Evolutionary conservation across 2,329 filamentous ascomycete genomes (phyloP), one percentile per base, ranked within the genome.

Genomic region (Trichoderma oligosporum): DNA sequence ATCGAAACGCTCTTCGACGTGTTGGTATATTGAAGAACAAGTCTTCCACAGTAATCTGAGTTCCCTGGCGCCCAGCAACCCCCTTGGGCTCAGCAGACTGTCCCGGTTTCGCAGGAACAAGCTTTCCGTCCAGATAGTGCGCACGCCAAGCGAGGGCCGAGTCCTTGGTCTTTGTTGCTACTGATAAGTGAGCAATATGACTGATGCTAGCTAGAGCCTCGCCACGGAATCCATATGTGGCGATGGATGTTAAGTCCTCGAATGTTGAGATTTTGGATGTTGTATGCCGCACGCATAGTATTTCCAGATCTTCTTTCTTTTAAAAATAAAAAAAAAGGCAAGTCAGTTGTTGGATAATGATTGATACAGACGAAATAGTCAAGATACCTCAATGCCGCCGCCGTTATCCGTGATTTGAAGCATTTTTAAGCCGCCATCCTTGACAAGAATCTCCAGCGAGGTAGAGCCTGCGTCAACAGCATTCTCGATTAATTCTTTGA

Each of bases 351-450:
- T 9, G 22, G 22, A 25, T 12, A 2, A 25, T 8, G 41, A 38
- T n/a, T 18, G 27, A 6, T 22, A 12, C 14, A 22, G 22, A 12
- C 5, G 12, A 14, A 44, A 22, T 6, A 25, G 25, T 12, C 12
- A 18, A 74, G 82, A 68, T 73, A 95, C 91, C 75, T 95, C 87
- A 64, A 99, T 99, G 25, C 94, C 94, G 70, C 91, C 88, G 14
- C 94, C 94, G 72, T 99, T 99, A 71, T 99, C 94, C 2, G 92
- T 96, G 65, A 99, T 97, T 68, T 99, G 95, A 14, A 99, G 80
- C 38, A 97, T 77, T 72, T 97, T 99, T 61, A 99, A 78, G 0
- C 95, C 94, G 8, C 94, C 94, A 45, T 99, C 94, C 72, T 96
- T 97, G 65, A 96, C 88, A 4, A 97, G 71, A 16, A 99, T 87